These are phyloP conservation scores for Coemansia sp. DNA, from an alignment of 192 early-diverging fungal species.

Conservation along the genomic window DNA sequence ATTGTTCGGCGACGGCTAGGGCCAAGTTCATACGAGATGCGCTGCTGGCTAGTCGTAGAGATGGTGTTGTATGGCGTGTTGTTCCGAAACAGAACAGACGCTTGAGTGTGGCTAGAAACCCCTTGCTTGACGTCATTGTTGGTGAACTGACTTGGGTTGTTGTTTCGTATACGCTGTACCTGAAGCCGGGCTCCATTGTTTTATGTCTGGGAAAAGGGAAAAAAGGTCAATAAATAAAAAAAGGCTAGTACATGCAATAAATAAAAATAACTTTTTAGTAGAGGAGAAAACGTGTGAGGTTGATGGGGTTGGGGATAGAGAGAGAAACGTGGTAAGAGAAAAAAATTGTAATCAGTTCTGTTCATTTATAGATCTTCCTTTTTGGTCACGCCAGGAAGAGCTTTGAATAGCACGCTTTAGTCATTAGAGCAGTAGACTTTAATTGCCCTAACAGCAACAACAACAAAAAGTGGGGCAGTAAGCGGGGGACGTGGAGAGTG, in stretches of 20 bases:
- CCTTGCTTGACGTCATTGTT: neutral
- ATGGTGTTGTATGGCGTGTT: neutral
- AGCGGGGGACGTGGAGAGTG: neutral
- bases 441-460: neutral
- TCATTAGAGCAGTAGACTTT: slow-evolving; percentile 1
- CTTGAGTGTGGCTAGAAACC: slow-evolving; percentile 13
- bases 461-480: neutral
- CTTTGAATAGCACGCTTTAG: neutral
- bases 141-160: neutral
- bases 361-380: neutral
- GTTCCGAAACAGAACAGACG: slow-evolving; percentile 13
- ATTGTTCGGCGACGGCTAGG: slow-evolving; percentile 46
- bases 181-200: slow-evolving; percentile 8
- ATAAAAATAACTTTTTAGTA: slow-evolving; percentile 1
- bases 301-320: neutral
- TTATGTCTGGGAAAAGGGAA: neutral
- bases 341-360: neutral
- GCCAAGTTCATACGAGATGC: slow-evolving; percentile 33
- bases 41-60: slow-evolving; percentile 13
- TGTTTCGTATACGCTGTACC: slow-evolving; percentile 11
- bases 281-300: neutral
- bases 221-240: neutral
- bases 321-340: neutral
- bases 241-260: neutral
- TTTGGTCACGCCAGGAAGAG: neutral